These are phyloP conservation scores for Leccinum olivaceopallidum DNA, from an alignment of 768 basidiomycete species.

Conservation along the genomic window DNA sequence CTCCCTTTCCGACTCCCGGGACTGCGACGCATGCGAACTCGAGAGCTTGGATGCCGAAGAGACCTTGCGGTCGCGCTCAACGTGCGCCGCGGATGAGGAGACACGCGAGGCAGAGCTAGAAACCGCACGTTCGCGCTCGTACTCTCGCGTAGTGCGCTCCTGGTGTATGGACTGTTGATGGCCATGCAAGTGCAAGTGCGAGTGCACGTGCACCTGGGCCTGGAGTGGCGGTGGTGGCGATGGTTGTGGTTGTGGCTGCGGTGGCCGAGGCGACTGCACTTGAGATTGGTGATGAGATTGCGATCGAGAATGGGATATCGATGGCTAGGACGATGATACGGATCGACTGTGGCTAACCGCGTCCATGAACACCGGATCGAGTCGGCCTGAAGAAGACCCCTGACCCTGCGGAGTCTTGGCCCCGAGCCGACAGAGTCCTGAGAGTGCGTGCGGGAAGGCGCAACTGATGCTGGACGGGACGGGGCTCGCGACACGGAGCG, in stretches of 20 bases:
- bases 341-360: slow-evolving; percentile 28
- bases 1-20: too few relatives aligned
- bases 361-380: slow-evolving; percentile 31
- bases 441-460: slow-evolving; percentile 57
- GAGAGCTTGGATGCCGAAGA: too few relatives aligned
- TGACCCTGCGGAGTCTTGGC: slow-evolving; percentile 34
- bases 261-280: not conserved
- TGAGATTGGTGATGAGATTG: slow-evolving; percentile 15
- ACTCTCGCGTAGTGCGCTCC: too few relatives aligned
- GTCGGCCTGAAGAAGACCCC: slow-evolving; percentile 29
- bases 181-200: not conserved
- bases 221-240: not conserved
- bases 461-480: slow-evolving; percentile 45
- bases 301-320: slow-evolving; percentile 14
- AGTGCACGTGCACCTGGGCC: not conserved
- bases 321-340: slow-evolving; percentile 21
- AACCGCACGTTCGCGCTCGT: too few relatives aligned
- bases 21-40: too few relatives aligned
- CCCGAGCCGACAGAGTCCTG: slow-evolving; percentile 39
- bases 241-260: not conserved
- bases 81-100: too few relatives aligned
- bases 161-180: not conserved
- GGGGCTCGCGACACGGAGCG: slow-evolving; percentile 36
- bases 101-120: too few relatives aligned
- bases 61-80: too few relatives aligned